Conservation (phyloP, 768 basidiomycete species). For the Hemileccinum rubropunctum region DNA sequence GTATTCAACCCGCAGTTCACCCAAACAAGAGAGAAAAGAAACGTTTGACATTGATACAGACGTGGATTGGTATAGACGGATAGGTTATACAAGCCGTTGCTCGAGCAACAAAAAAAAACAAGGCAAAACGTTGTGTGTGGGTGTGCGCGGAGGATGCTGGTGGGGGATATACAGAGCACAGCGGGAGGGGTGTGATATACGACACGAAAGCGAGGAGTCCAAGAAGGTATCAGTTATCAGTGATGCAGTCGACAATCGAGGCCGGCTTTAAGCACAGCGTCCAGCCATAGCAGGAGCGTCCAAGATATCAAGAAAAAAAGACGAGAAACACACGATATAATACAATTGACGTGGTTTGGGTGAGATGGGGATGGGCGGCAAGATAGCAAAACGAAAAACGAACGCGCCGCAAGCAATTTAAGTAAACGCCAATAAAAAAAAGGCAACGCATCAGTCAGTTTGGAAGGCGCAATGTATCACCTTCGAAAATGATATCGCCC, state of each 20-base stretch:
- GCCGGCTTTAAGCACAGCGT: constrained; percentile 1
- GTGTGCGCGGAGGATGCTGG: not conserved
- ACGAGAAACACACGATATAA: constrained; percentile 14
- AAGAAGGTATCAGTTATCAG: constrained; percentile 21
- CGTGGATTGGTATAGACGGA: constrained; percentile 10
- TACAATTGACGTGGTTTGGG: constrained; percentile 7
- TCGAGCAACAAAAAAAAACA: not conserved
- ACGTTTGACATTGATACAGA: constrained; percentile 21
- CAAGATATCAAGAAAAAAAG: constrained; percentile 24
- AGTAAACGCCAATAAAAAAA: no score
- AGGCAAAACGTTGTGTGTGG: not conserved
- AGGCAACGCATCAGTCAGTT: constrained; percentile 7
- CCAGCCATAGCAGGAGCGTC: constrained; percentile 9
- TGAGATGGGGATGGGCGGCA: not conserved
- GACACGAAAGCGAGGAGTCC: constrained; percentile 17
- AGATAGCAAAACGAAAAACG: no score
- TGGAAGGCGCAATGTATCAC: constrained; percentile 40
- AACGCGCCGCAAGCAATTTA: not conserved
- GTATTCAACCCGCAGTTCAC: no score
- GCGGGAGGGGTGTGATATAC: constrained; percentile 6
- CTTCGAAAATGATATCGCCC: constrained; percentile 49
- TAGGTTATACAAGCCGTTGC: constrained; percentile 17
- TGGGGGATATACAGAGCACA: constrained; percentile 14
- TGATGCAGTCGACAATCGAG: not conserved
- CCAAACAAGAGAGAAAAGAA: not conserved